phyloP scores from a whole-genome alignment of 495 filamentous ascomycete species.

The Neurospora tetrasperma region DNA sequence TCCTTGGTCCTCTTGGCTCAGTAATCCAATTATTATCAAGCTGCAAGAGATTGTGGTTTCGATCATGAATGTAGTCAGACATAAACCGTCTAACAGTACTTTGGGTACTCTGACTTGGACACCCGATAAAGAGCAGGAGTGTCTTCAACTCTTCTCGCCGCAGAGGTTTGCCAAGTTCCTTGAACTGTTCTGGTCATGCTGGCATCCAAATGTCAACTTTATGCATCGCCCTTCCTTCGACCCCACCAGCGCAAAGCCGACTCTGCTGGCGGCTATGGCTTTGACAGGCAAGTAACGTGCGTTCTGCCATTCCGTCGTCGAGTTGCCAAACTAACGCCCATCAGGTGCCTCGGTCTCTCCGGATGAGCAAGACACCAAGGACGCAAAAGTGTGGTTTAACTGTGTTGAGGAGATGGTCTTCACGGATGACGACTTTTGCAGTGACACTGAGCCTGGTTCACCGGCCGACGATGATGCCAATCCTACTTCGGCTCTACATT shows the following conservation, averaged over 20 bases:
- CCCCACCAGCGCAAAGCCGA: constrained; percentile 10
- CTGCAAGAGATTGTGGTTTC: constrained; percentile 19
- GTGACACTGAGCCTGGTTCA: constrained; percentile 15
- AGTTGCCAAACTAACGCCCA: not conserved
- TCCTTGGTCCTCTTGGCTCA: constrained; percentile 14
- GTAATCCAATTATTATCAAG: constrained; percentile 16
- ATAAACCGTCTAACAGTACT: constrained; percentile 17
- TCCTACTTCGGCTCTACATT: constrained; percentile 1
- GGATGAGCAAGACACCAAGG: constrained; percentile 17
- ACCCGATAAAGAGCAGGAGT: constrained; percentile 15
- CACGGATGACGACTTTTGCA: constrained; percentile 22
- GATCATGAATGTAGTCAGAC: constrained; percentile 15
- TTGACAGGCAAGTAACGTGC: constrained; percentile 13
- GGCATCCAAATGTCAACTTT: constrained; percentile 23
- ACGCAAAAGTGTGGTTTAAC: constrained; percentile 22
- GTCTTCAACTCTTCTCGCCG: constrained; percentile 21
- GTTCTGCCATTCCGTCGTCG: not conserved
- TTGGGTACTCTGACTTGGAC: constrained; percentile 17
- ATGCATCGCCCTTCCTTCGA: constrained; percentile 21
- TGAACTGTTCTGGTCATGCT: constrained; percentile 23
- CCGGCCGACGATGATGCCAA: constrained; percentile 2
- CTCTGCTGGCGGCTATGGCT: constrained; percentile 20
- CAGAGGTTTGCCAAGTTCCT: constrained; percentile 19
- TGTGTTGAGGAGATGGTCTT: constrained; percentile 26
- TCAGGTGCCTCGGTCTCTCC: constrained; percentile 23